phyloP scores from a whole-genome alignment of 805 yeast species.

The Torulaspora gathmanii region DNA sequence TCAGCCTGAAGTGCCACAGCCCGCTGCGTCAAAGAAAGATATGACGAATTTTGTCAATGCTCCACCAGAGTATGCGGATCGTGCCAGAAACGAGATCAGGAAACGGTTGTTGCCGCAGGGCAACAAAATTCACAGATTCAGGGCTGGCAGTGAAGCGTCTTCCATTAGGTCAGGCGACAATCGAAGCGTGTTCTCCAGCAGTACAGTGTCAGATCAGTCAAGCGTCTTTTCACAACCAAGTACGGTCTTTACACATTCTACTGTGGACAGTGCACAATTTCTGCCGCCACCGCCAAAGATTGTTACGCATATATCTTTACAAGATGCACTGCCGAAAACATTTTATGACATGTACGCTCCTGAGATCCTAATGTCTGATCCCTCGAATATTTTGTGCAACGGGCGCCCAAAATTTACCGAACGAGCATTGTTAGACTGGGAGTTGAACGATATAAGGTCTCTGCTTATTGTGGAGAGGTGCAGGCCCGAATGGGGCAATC shows the following conservation, averaged over 20 bases:
- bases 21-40: conserved; percentile 8
- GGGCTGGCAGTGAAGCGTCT: conserved; percentile 5
- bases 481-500: conserved; percentile 52
- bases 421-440: conserved; percentile 65
- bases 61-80: conserved; percentile 34
- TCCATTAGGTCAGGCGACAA: conserved; percentile 8
- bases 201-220: conserved; percentile 25
- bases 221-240: conserved; percentile 31
- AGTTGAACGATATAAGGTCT: conserved; percentile 62
- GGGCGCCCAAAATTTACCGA: conserved; percentile 62
- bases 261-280: conserved; percentile 14
- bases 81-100: conserved; percentile 36
- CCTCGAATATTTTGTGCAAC: conserved; percentile 41
- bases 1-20: conserved; percentile 2
- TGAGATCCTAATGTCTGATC: conserved; percentile 44
- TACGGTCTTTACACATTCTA: conserved; percentile 16
- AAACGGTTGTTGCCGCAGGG: conserved; percentile 24
- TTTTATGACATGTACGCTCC: conserved; percentile 56
- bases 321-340: conserved; percentile 49
- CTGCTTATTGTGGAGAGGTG: conserved; percentile 49
- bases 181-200: conserved; percentile 21
- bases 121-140: conserved; percentile 7
- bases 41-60: conserved; percentile 31
- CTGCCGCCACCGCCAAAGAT: conserved; percentile 13
- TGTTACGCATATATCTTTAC: conserved; percentile 34